Conservation (phyloP, 75 land plant species). For the Pseudotsuga menziesii region DNA sequence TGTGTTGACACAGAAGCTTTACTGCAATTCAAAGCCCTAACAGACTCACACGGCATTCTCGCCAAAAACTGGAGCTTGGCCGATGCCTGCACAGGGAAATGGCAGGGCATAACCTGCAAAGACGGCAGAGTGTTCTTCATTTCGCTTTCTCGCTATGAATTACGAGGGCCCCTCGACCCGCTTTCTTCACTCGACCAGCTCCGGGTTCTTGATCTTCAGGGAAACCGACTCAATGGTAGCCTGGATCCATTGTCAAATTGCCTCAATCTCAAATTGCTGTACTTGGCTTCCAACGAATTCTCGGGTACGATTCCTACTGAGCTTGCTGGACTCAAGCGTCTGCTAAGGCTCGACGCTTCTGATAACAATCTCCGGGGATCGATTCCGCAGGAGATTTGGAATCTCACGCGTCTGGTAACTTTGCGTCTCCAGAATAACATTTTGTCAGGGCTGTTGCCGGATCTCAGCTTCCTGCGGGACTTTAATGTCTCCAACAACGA, state of each 20-base stretch:
- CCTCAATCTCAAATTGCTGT: conserved; percentile 49
- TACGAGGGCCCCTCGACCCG: conserved; percentile 49
- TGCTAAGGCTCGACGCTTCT: conserved; percentile 55
- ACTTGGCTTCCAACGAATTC: conserved; percentile 61
- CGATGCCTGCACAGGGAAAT: conserved; percentile 42
- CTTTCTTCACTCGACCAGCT: conserved; percentile 54
- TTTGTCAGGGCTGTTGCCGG: conserved; percentile 48
- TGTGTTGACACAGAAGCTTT: conserved; percentile 54
- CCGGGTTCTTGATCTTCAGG: conserved; percentile 57
- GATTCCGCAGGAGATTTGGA: conserved; percentile 28
- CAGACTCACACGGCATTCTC: conserved; percentile 54
- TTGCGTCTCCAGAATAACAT: conserved; percentile 55
- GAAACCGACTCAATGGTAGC: conserved; percentile 60
- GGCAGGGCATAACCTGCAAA: conserved; percentile 59
- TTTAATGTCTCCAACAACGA: conserved; percentile 59
- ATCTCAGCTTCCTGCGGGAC: conserved; percentile 19
- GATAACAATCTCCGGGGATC: conserved; percentile 51
- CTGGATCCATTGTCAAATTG: conserved; percentile 35
- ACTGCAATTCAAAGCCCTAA: conserved; percentile 38
- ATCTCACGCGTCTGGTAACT: conserved; percentile 40
- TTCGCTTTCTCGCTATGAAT: conserved; percentile 40
- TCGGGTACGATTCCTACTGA: conserved; percentile 63
- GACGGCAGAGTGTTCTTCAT: conserved; percentile 36
- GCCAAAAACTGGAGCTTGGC: conserved; percentile 42
- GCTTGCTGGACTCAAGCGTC: conserved; percentile 27